Evolutionary conservation across 345 rosid genomes (phyloP), one percentile per base, ranked within the genome.

Genomic region (Salix arbutifolia): DNA sequence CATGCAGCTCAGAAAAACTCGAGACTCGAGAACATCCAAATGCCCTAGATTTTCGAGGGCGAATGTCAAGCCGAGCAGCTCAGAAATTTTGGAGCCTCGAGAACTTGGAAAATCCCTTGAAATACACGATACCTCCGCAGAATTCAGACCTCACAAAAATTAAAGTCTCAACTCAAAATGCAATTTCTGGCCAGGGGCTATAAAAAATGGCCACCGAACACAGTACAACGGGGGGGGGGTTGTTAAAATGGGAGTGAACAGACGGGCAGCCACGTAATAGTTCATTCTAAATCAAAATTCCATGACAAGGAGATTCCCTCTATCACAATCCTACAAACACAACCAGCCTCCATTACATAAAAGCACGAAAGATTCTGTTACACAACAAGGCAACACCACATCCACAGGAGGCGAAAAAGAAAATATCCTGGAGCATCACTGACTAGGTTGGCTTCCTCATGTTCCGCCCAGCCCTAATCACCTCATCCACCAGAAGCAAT

Each of bases 401-500:
- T 73, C 62, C 30, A 62, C 60, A 9, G 3, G 35, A 52, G 33
- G 31, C 69, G 38, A 48, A 31, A 71, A 60, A 3, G 11, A n/a
- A 56, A 3, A 52, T 52, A 6, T 17, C 35, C 2, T 52, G n/a
- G 21, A 33, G 9, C 66, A 65, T 33, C 18, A 23, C 26, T 7
- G 70, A 9, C 69, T 88, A 92, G 82, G 75, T 89, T 78, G 99
- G 99, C 88, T 93, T 95, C 87, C 97, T 85, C 99, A 95, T 95
- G 79, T 95, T 95, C 40, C 97, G 92, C 44, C 97, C 97, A 53
- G 97, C 99, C 6, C 99, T 92, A 62, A 95, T 95, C 65, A 95
- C 99, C 86, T 95, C 98, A 81, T 95, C 99, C 42, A 95, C 98
- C 90, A 90, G 85, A 8, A 95, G 92, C 85, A 95, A 83, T 85